Conservation (phyloP, 345 rosid species). For the Hibiscus syriacus region DNA sequence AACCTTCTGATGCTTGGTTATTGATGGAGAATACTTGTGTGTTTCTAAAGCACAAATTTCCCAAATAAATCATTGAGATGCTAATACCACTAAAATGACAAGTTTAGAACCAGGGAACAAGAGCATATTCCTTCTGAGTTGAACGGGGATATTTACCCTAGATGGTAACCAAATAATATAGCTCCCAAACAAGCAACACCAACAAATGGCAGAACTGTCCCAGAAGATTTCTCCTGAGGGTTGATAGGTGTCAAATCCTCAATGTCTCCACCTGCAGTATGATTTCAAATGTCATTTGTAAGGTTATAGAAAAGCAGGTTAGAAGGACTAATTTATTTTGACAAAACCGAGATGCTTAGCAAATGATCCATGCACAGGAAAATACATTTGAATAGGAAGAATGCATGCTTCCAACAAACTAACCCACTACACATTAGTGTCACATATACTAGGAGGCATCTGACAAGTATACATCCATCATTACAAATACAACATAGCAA, state of each 20-base stretch:
- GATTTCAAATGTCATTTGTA: slow-evolving; percentile 8
- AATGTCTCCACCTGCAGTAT: slow-evolving; percentile 51
- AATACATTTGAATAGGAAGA: neutral
- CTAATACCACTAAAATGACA: neutral
- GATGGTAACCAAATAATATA: slow-evolving; percentile 90
- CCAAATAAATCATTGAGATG: neutral
- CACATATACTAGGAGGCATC: neutral
- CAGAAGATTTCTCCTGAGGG: slow-evolving; percentile 47
- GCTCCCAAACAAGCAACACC: slow-evolving; percentile 98
- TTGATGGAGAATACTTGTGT: neutral
- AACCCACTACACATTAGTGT: neutral
- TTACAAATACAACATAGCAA: neutral
- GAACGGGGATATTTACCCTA: slow-evolving; percentile 53
- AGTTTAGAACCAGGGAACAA: neutral
- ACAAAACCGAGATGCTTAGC: neutral
- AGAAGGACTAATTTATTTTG: neutral
- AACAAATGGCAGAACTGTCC: slow-evolving; percentile 80
- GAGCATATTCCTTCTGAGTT: neutral
- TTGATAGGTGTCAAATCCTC: slow-evolving; percentile 51
- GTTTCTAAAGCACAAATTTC: neutral
- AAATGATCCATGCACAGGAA: neutral
- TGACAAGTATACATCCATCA: neutral
- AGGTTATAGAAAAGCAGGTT: neutral
- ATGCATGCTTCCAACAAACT: neutral
- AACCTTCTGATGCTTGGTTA: neutral